These are phyloP conservation scores for Pseudopyrenochaeta lycopersici DNA, from an alignment of 2,329 filamentous ascomycete species.

Conservation along the genomic window DNA sequence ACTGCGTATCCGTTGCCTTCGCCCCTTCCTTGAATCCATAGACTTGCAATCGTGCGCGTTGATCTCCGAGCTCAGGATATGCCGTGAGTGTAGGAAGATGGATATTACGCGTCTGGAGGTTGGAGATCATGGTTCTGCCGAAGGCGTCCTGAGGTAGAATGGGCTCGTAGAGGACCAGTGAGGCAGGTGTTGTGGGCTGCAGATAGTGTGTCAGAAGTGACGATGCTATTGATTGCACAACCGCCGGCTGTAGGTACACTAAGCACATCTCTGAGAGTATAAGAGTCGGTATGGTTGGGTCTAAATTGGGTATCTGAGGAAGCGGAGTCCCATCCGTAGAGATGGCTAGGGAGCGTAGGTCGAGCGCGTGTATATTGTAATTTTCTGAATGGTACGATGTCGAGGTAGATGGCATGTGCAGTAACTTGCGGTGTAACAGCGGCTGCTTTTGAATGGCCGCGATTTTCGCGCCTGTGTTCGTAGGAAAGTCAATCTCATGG, in stretches of 20 bases:
- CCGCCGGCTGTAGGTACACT: conserved; percentile 78
- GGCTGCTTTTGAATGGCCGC: conserved; percentile 45
- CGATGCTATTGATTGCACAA: conserved; percentile 70
- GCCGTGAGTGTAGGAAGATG: conserved; percentile 81
- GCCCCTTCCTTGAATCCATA: conserved; percentile 71
- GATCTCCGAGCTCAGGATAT: conserved; percentile 74
- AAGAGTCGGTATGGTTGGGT: conserved; percentile 74
- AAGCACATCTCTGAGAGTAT: conserved; percentile 95
- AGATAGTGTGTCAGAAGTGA: conserved; percentile 46
- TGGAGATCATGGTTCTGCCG: conserved; percentile 89
- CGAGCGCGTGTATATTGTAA: conserved; percentile 66
- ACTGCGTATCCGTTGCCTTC: conserved; percentile 67
- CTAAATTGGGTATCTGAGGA: conserved; percentile 55
- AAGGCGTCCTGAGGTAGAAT: conserved; percentile 86
- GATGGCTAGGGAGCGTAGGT: conserved; percentile 69
- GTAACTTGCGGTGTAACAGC: conserved; percentile 38
- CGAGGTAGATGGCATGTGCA: conserved; percentile 29
- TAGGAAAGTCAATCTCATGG: conserved; percentile 90
- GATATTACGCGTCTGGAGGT: conserved; percentile 83
- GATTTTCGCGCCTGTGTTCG: conserved; percentile 75
- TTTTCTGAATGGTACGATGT: conserved; percentile 59
- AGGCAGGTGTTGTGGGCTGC: conserved; percentile 60
- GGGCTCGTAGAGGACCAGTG: conserved; percentile 86
- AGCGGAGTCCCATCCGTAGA: conserved; percentile 23
- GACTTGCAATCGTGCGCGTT: conserved; percentile 70